A percentile compares a stretch with the other conserved stretches of the same genome.
These are phyloP conservation scores for Ascochyta clinopodiicola DNA, from an alignment of 2,329 filamentous ascomycete genomes.

Conservation along the genomic window DNA sequence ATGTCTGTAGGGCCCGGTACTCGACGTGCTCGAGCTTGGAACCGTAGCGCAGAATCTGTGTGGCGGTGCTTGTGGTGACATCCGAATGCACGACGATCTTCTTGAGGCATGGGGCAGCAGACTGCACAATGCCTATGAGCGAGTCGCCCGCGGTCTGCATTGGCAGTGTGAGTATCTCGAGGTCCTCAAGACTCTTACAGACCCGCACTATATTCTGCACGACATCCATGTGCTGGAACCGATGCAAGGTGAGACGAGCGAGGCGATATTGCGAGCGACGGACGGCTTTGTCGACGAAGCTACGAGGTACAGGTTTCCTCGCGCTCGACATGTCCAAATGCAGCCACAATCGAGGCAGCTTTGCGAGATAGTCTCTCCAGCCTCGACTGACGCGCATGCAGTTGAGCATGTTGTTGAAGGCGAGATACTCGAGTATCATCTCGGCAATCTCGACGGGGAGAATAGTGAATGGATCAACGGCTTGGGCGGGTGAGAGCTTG, in stretches of 20 bases:
- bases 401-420: constrained; percentile 59
- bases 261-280: constrained; percentile 48
- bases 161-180: constrained; percentile 42
- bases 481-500: constrained; percentile 51
- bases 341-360: constrained; percentile 57
- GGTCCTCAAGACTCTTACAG: constrained; percentile 43
- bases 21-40: constrained; percentile 35
- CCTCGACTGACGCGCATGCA: constrained; percentile 62
- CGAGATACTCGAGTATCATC: constrained; percentile 59
- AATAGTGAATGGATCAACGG: constrained; percentile 59
- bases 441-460: constrained; percentile 63
- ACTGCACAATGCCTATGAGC: constrained; percentile 39
- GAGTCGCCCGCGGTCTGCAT: constrained; percentile 31
- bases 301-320: constrained; percentile 49
- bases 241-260: constrained; percentile 40
- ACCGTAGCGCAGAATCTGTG: constrained; percentile 36
- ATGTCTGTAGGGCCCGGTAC: constrained; percentile 15
- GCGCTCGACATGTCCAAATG: constrained; percentile 60
- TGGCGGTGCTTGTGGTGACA: constrained; percentile 34
- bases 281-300: constrained; percentile 53
- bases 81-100: constrained; percentile 33
- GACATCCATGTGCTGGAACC: constrained; percentile 50
- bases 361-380: constrained; percentile 61
- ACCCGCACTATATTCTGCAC: constrained; percentile 48
- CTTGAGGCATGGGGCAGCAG: constrained; percentile 31